Evolutionary conservation across 306 rosid species (phyloP), one percentile per base, ranked within the genome.

Genomic region (Rosa chinensis): DNA sequence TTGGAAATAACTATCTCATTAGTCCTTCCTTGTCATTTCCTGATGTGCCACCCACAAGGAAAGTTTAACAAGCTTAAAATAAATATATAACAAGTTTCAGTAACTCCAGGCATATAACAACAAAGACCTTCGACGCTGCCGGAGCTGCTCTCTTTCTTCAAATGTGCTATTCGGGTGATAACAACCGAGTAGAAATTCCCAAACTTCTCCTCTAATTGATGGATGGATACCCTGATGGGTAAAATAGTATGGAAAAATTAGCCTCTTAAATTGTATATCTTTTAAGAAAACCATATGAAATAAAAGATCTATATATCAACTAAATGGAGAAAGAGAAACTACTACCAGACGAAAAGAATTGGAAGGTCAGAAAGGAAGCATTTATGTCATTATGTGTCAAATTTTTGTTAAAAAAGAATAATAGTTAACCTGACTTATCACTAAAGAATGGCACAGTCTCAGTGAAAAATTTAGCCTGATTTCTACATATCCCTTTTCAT

Each of bases 171-270:
- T 80, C 39, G 97, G 96, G 73, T 91, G 93, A 78, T 87, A 96
- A 82, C 97, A 96, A 79, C 98, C 99, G 63, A 96, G 97, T 79
- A 96, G 87, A 88, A 96, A 96, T 67, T 96, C 98, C 99, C 99
- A 96, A 59, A 96, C 99, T 89, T 96, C 99, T 84, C 98, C 98
- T 87, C 92, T 91, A 47, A 96, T 93, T 70, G 94, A 83, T 84
- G 99, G 99, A 88, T 96, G 99, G 79, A 96, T 81, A 71, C 99
- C 99, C 99, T 96, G 85, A 76, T 87, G 55, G 52, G 74, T 8
- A 76, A 61, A 76, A 67, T 10, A 74, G 47, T 78, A 78, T 72
- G 82, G 52, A 44, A 21, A 50, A 70, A 59, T 63, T 55, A 69
- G 50, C 73, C 77, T 39, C 53, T 47, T 10, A 59, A 20, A 55